These are phyloP conservation scores for Kazachstania bromeliacearum DNA, from an alignment of 805 yeast species.

Conservation along the genomic window DNA sequence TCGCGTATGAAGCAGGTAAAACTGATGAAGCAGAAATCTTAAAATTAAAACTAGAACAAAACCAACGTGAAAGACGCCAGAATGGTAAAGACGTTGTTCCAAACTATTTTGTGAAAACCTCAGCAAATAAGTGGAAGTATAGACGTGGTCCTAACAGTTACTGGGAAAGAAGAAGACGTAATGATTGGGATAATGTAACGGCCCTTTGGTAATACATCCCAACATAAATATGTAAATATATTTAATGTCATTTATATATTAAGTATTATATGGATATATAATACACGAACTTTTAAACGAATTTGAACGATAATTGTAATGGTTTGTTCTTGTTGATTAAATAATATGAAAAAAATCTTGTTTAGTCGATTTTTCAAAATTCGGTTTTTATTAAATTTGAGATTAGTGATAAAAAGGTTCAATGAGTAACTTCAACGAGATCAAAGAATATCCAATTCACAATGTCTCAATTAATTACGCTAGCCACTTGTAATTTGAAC, in stretches of 20 bases:
- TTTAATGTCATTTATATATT: background rate
- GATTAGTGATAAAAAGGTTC: no score
- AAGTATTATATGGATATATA: background rate
- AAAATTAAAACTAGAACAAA: constrained; percentile 64
- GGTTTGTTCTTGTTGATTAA: no score
- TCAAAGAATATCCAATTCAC: no score
- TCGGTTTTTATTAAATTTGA: no score
- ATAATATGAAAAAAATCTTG: no score
- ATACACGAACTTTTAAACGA: no score
- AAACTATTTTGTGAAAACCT: constrained; percentile 43
- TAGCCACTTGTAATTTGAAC: constrained; percentile 89
- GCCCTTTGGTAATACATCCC: constrained; percentile 43
- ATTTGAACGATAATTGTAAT: no score
- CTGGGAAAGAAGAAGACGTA: constrained; percentile 66
- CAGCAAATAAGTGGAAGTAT: constrained; percentile 42
- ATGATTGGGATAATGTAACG: constrained; percentile 50
- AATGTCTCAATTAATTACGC: constrained; percentile 82
- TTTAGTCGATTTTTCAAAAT: no score
- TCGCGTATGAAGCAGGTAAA: constrained; percentile 58
- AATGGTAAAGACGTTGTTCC: constrained; percentile 46
- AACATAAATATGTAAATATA: background rate
- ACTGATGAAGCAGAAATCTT: constrained; percentile 61
- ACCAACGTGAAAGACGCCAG: constrained; percentile 70
- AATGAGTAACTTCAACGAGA: no score
- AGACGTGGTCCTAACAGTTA: constrained; percentile 54